A percentile compares a stretch with the other conserved stretches of the same genome.
Evolutionary conservation across 148 eudicot genomes (phyloP).

Genomic region (Spergularia marina): DNA sequence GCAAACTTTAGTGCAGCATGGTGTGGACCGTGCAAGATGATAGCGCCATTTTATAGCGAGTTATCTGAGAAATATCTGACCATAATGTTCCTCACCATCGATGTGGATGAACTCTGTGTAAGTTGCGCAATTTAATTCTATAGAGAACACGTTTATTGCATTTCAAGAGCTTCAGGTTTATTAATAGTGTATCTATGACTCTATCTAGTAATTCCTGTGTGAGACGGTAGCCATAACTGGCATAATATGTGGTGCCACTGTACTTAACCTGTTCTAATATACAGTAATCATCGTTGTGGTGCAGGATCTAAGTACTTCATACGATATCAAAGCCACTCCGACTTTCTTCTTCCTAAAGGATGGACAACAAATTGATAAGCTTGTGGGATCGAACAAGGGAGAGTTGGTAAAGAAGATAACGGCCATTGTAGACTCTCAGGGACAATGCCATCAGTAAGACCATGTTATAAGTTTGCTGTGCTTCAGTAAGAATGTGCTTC

Average conservation of each 20-base stretch:
- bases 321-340: conserved; percentile 96
- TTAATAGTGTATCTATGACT: too few relatives aligned
- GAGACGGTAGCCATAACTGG: background rate
- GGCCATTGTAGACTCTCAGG: conserved; percentile 46
- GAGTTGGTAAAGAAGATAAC: conserved; percentile 80
- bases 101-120: conserved; percentile 91
- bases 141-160: background rate
- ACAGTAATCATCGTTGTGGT: conserved; percentile 12
- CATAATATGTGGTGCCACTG: too few relatives aligned
- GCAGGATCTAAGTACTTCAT: conserved; percentile 93
- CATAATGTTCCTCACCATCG: conserved; percentile 71
- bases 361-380: conserved; percentile 85
- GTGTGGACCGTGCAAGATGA: conserved; percentile 96
- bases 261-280: background rate
- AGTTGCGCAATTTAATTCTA: conserved; percentile 28
- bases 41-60: conserved; percentile 75
- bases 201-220: background rate
- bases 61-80: conserved; percentile 76
- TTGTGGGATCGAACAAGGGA: conserved; percentile 91
- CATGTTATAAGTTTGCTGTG: background rate
- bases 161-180: background rate
- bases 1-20: conserved; percentile 96
- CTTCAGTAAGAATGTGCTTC: background rate
- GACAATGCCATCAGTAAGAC: conserved; percentile 28
- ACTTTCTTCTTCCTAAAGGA: conserved; percentile 94